Percentiles rank a stretch among this genome's conserved stretches.
phyloP scores from a whole-genome alignment of 129 eudicot species.

The Smallanthus sonchifolius region DNA sequence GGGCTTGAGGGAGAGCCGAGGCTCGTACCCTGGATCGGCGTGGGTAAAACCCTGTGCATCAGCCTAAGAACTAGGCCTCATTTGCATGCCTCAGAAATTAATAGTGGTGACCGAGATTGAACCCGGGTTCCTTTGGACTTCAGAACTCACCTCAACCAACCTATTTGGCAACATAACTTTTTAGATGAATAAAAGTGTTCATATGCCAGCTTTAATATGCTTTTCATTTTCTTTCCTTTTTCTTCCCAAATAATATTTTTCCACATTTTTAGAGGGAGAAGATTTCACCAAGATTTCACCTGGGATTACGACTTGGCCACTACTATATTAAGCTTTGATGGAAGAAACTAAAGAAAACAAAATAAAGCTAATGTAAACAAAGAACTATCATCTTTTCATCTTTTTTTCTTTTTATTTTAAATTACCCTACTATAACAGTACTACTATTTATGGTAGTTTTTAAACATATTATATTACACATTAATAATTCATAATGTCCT shows the following conservation, averaged over 20 bases:
- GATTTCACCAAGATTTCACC: conserved; percentile 39
- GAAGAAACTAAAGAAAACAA: conserved; percentile 15
- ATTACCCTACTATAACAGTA: conserved; percentile 10
- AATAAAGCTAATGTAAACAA: conserved; percentile 33
- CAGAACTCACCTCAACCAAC: too few relatives aligned
- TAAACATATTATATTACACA: conserved; percentile 4
- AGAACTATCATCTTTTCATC: conserved; percentile 36
- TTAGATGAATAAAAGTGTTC: conserved; percentile 51
- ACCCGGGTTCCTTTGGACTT: too few relatives aligned
- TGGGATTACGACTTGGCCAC: conserved; percentile 35
- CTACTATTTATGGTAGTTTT: conserved; percentile 8
- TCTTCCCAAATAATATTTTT: too few relatives aligned
- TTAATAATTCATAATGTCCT: conserved; percentile 12
- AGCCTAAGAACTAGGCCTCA: too few relatives aligned
- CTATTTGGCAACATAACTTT: too few relatives aligned
- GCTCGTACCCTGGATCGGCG: too few relatives aligned
- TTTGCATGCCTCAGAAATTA: too few relatives aligned
- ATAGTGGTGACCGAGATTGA: too few relatives aligned
- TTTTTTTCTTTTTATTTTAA: conserved; percentile 21
- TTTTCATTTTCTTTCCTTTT: conserved; percentile 51
- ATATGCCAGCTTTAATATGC: conserved; percentile 60
- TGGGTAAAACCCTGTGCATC: too few relatives aligned
- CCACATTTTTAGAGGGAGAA: too few relatives aligned
- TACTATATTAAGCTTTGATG: conserved; percentile 26
- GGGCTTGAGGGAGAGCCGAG: too few relatives aligned